These are phyloP conservation scores for Kazachstania kunashirensis DNA, from an alignment of 805 yeast species.

Conservation along the genomic window DNA sequence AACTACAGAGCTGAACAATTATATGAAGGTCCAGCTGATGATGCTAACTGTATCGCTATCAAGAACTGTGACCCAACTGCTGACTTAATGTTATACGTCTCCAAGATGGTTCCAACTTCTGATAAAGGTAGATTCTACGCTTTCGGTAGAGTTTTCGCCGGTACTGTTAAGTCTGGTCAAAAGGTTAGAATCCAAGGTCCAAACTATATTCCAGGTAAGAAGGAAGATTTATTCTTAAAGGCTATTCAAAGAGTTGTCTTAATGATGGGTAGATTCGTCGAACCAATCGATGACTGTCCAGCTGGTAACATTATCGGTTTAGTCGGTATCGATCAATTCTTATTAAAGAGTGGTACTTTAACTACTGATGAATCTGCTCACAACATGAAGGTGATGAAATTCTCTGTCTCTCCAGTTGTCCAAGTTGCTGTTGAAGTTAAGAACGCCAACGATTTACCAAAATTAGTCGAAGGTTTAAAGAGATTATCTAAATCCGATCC, in stretches of 20 bases:
- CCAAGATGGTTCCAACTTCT: slow-evolving; percentile 99
- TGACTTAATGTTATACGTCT: slow-evolving; percentile 97
- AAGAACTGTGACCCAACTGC: slow-evolving; percentile 98
- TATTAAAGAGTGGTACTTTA: slow-evolving; percentile 97
- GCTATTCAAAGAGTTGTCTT: slow-evolving; percentile 97
- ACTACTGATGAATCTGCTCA: slow-evolving; percentile 95
- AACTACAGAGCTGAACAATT: slow-evolving; percentile 97
- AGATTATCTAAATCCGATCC: slow-evolving; percentile 99
- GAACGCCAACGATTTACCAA: slow-evolving; percentile 99
- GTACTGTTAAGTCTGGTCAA: slow-evolving; percentile 98
- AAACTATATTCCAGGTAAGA: slow-evolving; percentile 97
- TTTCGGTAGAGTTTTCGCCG: slow-evolving; percentile 99
- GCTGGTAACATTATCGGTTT: slow-evolving; percentile 99
- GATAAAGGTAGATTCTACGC: slow-evolving; percentile 99
- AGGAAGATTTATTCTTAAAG: slow-evolving; percentile 94
- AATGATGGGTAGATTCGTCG: slow-evolving; percentile 99
- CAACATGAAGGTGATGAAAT: slow-evolving; percentile 99
- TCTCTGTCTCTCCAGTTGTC: slow-evolving; percentile 99
- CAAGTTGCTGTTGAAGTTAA: slow-evolving; percentile 99
- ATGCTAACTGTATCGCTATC: slow-evolving; percentile 82
- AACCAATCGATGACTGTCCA: slow-evolving; percentile 98
- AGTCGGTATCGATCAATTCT: slow-evolving; percentile 99
- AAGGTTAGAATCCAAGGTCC: slow-evolving; percentile 99
- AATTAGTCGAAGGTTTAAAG: slow-evolving; percentile 99
- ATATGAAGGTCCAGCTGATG: slow-evolving; percentile 98